Conservation (phyloP, 768 basidiomycete species). For the Butyriboletus loyo region DNA sequence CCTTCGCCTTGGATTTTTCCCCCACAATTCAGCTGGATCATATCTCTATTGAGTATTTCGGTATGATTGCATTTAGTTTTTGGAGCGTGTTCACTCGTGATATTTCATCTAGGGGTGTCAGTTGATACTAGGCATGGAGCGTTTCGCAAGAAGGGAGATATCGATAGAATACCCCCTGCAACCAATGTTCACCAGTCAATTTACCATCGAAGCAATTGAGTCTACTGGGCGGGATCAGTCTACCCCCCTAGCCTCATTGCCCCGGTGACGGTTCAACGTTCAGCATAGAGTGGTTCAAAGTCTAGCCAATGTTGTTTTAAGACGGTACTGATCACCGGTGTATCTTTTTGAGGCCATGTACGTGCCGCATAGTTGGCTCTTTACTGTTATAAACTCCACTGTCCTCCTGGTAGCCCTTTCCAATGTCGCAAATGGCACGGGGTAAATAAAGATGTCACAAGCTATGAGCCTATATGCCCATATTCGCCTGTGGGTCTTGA, state of each 20-base stretch:
- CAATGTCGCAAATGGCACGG: neutral
- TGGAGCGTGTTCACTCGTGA: neutral
- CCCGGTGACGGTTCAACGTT: neutral
- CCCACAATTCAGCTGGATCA: constrained; percentile 12
- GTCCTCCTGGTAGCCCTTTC: neutral
- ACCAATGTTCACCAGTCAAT: constrained; percentile 12
- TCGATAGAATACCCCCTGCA: neutral
- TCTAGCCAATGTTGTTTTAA: neutral
- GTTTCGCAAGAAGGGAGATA: constrained; percentile 7
- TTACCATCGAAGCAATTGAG: neutral
- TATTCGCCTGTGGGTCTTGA: neutral
- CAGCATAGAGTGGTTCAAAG: neutral
- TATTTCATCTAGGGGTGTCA: constrained; percentile 20
- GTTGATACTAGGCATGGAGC: constrained; percentile 22
- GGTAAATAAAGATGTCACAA: neutral
- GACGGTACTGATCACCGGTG: too few species aligned
- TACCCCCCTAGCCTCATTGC: neutral
- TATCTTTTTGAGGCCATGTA: neutral
- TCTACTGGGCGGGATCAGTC: neutral
- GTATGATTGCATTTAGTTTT: constrained; percentile 4
- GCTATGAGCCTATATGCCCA: neutral
- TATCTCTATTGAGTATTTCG: constrained; percentile 5
- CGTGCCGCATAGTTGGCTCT: too few species aligned
- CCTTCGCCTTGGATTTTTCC: neutral
- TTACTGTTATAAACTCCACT: neutral